Evolutionary conservation across 2,329 filamentous ascomycete species (phyloP).

Genomic region (Aspergillus terreus): DNA sequence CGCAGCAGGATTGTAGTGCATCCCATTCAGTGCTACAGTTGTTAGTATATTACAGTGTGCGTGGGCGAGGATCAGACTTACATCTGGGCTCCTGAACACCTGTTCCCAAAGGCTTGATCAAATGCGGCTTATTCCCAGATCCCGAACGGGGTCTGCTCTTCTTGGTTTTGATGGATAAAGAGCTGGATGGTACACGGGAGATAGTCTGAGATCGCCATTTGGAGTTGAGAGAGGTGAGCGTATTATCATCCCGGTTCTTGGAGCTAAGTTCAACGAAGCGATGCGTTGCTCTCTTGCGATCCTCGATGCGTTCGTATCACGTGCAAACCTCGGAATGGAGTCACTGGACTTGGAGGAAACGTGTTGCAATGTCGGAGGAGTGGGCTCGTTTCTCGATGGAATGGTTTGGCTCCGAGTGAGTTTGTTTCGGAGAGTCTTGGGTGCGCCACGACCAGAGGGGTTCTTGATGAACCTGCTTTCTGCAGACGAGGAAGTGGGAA

Average conservation of each 20-base stretch:
- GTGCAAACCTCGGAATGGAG: slow-evolving; percentile 60
- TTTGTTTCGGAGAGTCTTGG: slow-evolving; percentile 57
- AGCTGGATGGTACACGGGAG: slow-evolving; percentile 49
- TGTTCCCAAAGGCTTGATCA: slow-evolving; percentile 80
- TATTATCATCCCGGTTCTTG: slow-evolving; percentile 39
- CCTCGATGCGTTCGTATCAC: slow-evolving; percentile 63
- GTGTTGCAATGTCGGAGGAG: slow-evolving; percentile 57
- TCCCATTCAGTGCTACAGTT: slow-evolving; percentile 64
- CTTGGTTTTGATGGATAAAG: slow-evolving; percentile 47
- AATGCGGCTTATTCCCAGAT: slow-evolving; percentile 63
- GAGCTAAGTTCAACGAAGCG: slow-evolving; percentile 38
- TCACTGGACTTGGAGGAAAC: slow-evolving; percentile 48
- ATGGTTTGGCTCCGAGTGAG: slow-evolving; percentile 42
- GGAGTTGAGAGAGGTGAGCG: slow-evolving; percentile 50
- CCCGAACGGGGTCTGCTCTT: slow-evolving; percentile 34
- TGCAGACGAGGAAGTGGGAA: slow-evolving; percentile 77
- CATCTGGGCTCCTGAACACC: slow-evolving; percentile 73
- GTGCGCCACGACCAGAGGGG: slow-evolving; percentile 65
- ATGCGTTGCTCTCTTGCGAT: slow-evolving; percentile 62
- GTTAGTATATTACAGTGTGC: slow-evolving; percentile 2
- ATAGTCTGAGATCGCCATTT: slow-evolving; percentile 59
- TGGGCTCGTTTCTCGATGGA: slow-evolving; percentile 27
- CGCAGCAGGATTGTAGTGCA: slow-evolving; percentile 87
- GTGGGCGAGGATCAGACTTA: slow-evolving; percentile 43
- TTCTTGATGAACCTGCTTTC: slow-evolving; percentile 82